Conservation (phyloP, 106 monocot genomes). For the Cymbidium sinense region DNA sequence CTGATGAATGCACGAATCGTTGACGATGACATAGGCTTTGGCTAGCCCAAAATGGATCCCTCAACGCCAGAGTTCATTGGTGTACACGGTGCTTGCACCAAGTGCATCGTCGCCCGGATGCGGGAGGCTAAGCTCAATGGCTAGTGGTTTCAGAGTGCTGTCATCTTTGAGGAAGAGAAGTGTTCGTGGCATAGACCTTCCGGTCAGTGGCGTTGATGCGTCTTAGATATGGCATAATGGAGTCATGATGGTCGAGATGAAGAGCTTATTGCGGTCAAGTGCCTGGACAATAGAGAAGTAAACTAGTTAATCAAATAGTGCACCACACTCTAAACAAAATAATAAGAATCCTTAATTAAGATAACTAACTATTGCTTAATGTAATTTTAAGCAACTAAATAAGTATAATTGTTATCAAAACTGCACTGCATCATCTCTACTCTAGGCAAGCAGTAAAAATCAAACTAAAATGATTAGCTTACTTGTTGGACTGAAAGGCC, state of each 20-base stretch:
- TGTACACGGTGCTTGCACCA: slow-evolving; percentile 24
- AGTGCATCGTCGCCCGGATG: slow-evolving; percentile 8
- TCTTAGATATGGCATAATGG: slow-evolving; percentile 38
- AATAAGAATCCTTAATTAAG: too few relatives aligned
- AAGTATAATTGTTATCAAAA: too few relatives aligned
- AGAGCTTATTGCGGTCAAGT: slow-evolving; percentile 39
- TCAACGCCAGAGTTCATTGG: slow-evolving; percentile 36
- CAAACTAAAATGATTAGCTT: not conserved
- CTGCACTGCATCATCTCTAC: too few relatives aligned
- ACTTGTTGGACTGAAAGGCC: slow-evolving; percentile 29
- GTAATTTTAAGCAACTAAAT: too few relatives aligned
- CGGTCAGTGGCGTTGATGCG: slow-evolving; percentile 47
- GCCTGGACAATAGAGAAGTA: too few relatives aligned
- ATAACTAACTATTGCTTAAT: too few relatives aligned
- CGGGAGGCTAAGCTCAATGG: slow-evolving; percentile 52
- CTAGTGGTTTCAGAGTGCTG: slow-evolving; percentile 49
- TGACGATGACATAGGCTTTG: slow-evolving; percentile 49
- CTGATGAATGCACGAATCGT: slow-evolving; percentile 60
- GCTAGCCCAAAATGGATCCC: slow-evolving; percentile 46
- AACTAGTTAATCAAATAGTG: too few relatives aligned
- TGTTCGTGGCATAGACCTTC: slow-evolving; percentile 47
- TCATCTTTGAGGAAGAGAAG: slow-evolving; percentile 32
- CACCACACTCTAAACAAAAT: too few relatives aligned
- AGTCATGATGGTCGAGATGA: slow-evolving; percentile 62
- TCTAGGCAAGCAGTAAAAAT: too few relatives aligned